These are phyloP conservation scores for Colletotrichum australisinense DNA, from an alignment of 2,329 filamentous ascomycete genomes.

Conservation along the genomic window DNA sequence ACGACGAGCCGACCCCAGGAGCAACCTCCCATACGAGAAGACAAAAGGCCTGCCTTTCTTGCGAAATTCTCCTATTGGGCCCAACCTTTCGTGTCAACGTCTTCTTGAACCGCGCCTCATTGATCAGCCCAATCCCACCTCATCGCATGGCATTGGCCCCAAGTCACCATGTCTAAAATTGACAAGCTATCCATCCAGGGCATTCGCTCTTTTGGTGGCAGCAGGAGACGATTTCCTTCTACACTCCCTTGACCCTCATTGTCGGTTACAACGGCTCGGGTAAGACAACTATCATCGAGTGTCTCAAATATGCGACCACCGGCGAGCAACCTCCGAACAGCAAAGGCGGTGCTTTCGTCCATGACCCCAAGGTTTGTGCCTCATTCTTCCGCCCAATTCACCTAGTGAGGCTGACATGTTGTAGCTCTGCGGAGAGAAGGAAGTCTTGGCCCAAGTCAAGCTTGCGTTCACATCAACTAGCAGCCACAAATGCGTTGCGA, in stretches of 20 bases:
- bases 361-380: constrained; percentile 83
- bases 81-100: neutral
- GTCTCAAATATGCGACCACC: constrained; percentile 96
- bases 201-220: constrained; percentile 81
- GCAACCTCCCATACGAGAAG: neutral
- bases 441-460: constrained; percentile 91
- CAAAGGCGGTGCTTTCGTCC: constrained; percentile 91
- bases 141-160: constrained; percentile 13
- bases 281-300: constrained; percentile 99
- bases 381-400: neutral
- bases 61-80: neutral
- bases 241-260: constrained; percentile 89
- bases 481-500: constrained; percentile 83
- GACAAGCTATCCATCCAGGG: constrained; percentile 90
- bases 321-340: constrained; percentile 94
- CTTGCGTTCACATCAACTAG: constrained; percentile 85
- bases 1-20: neutral
- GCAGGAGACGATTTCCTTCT: constrained; percentile 85
- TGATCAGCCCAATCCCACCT: neutral
- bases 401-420: neutral
- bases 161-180: constrained; percentile 75
- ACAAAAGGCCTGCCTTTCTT: neutral
- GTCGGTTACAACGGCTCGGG: constrained; percentile 98
- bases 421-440: constrained; percentile 83
- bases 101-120: neutral